These are phyloP conservation scores for Aspergillus fijiensis DNA, from an alignment of 2,329 filamentous ascomycete species.

Conservation along the genomic window DNA sequence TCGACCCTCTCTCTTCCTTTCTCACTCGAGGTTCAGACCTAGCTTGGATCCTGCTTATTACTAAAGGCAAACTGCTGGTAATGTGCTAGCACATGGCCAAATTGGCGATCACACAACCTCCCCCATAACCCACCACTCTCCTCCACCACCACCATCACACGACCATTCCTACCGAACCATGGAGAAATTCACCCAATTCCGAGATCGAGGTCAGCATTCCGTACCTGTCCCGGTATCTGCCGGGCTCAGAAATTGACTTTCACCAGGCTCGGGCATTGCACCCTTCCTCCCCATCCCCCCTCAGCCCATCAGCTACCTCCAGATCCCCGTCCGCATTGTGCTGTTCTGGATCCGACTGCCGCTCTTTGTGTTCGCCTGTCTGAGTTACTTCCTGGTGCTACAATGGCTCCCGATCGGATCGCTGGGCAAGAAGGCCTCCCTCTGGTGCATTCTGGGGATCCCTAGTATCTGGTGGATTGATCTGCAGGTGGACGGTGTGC, in stretches of 20 bases:
- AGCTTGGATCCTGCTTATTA: not conserved
- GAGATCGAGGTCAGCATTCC: constrained; percentile 69
- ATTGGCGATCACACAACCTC: not conserved
- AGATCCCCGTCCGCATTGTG: constrained; percentile 64
- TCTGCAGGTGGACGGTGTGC: constrained; percentile 95
- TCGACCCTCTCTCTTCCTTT: not conserved
- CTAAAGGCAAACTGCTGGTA: not conserved
- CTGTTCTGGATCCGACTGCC: constrained; percentile 81
- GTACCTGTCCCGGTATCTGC: constrained; percentile 10
- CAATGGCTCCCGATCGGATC: constrained; percentile 75
- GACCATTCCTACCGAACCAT: constrained; percentile 49
- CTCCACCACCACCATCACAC: not conserved
- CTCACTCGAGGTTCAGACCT: no score
- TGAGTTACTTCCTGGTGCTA: constrained; percentile 75
- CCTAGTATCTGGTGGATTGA: constrained; percentile 98
- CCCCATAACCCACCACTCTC: not conserved
- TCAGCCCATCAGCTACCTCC: constrained; percentile 58
- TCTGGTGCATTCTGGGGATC: constrained; percentile 85
- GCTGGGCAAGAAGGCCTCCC: constrained; percentile 72
- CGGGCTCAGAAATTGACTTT: not conserved
- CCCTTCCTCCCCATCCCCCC: constrained; percentile 85
- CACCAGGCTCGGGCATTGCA: constrained; percentile 84
- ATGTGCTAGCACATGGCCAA: not conserved
- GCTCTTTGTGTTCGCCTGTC: constrained; percentile 66
- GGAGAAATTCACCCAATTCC: constrained; percentile 94